phyloP scores from a whole-genome alignment of 2,329 filamentous ascomycete genomes.

The Scleromitrula shiraiana region DNA sequence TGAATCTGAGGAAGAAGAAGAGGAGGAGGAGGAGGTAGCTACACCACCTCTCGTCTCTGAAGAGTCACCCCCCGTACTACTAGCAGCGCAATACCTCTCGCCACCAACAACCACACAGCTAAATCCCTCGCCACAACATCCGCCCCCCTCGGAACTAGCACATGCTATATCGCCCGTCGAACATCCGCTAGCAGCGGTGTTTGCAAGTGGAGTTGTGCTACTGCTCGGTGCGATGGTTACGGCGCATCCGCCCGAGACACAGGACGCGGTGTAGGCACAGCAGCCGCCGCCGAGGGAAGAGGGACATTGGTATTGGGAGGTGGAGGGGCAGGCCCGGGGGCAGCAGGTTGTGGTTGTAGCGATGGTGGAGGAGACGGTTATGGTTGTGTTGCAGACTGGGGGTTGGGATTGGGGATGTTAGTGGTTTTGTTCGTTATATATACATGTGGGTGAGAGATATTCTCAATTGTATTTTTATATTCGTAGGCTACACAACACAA shows the following conservation, averaged over 20 bases:
- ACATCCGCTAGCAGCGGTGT: conserved; percentile 35
- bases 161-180: conserved; percentile 39
- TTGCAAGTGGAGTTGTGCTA: conserved; percentile 19
- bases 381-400: conserved; percentile 29
- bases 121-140: conserved; percentile 42
- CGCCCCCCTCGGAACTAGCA: conserved; percentile 34
- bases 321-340: conserved; percentile 26
- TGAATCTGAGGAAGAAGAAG: not conserved
- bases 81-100: conserved; percentile 36
- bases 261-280: conserved; percentile 40
- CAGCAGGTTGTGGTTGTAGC: conserved; percentile 26
- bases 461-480: too few species aligned
- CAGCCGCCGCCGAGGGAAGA: conserved; percentile 33
- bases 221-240: conserved; percentile 11
- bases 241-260: conserved; percentile 28
- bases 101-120: conserved; percentile 35
- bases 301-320: conserved; percentile 29
- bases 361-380: conserved; percentile 14
- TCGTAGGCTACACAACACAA: too few species aligned
- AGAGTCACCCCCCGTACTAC: conserved; percentile 13
- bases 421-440: too few species aligned
- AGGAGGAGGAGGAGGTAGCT: not conserved
- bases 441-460: too few species aligned
- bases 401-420: too few species aligned
- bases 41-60: conserved; percentile 26